These are phyloP conservation scores for Plasmopara muralis DNA, from an alignment of 352 stramenopile genomes.

Conservation along the genomic window DNA sequence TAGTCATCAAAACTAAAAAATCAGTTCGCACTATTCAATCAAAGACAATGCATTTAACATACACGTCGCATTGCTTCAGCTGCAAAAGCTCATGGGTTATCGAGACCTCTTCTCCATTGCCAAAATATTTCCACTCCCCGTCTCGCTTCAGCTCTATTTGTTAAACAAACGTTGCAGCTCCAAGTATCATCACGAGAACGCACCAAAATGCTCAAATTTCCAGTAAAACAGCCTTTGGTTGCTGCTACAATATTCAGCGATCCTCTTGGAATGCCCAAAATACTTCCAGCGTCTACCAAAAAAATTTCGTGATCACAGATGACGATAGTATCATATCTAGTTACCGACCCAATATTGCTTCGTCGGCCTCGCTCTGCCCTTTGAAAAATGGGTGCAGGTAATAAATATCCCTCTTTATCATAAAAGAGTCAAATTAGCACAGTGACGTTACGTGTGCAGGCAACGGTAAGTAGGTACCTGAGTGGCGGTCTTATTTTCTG, in stretches of 20 bases:
- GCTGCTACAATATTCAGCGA: conserved; percentile 80
- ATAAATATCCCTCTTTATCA: conserved; percentile 68
- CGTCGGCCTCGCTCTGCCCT: conserved; percentile 67
- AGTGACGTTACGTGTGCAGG: neutral
- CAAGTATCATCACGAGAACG: neutral
- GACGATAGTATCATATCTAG: neutral
- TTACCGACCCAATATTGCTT: conserved; percentile 66
- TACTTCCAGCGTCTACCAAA: conserved; percentile 54
- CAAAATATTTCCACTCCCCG: conserved; percentile 49
- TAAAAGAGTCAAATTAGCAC: neutral
- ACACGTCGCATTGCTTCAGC: conserved; percentile 47
- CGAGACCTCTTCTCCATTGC: conserved; percentile 51
- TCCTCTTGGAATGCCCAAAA: conserved; percentile 57
- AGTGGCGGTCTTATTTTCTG: conserved; percentile 73
- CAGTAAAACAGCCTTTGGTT: conserved; percentile 72
- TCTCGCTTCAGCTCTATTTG: conserved; percentile 28
- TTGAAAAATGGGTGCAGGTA: conserved; percentile 84
- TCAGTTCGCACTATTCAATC: neutral
- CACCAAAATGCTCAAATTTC: conserved; percentile 48
- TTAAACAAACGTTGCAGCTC: neutral
- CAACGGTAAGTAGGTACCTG: conserved; percentile 34
- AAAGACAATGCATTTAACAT: neutral
- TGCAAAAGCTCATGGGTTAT: conserved; percentile 76
- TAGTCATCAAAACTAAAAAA: conserved; percentile 9
- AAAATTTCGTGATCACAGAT: neutral